Base-by-base conservation (phyloP, 108 stramenopile genomes). In the Cyclotella choctawhatcheeana region DNA sequence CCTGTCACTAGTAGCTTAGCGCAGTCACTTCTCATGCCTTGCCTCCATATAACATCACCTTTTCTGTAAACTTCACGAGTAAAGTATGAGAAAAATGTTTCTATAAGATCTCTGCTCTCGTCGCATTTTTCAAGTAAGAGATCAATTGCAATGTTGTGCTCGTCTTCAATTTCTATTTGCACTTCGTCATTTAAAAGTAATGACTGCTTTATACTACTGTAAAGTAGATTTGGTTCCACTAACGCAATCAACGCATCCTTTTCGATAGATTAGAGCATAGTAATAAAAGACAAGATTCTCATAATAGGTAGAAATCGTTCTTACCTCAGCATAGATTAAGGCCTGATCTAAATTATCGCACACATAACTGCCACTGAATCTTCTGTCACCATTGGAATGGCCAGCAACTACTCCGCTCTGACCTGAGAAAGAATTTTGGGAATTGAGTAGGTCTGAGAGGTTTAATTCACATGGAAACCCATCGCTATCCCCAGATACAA, bases 381-480 rank as follows among this genome's bases (percentile, higher is more conserved):
- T 56, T 31, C 30, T 31, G 18, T 22, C 33, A 27, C 21, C 27
- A 30, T 31, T 56, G 55, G 5, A 1, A 12, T 31, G n/a, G n/a
- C n/a, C 22, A 40, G 45, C 60, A 12, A 34, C 13, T 5, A 25
- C 21, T n/a, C 22, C 21, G 45, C 52, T 72, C 12, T 48, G 60
- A 61, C 52, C 22, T 14, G 16, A 20, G 17, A 2, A 37, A 35
- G 21, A 12, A 20, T 30, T 5, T 37, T 62, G 27, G 29, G 60
- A 62, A 25, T 64, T 71, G 20, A 81, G 61, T 32, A 73, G 64
- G 29, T 80, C 60, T 10, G 69, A 68, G 21, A 92, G 62, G 59
- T 75, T 54, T 48, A 67, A 84, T 44, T 84, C 90, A 20, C 81
- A 82, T 10, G 86, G 90, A 83, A 92, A 92, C 5, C 92, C 92